Base-by-base conservation (phyloP, 345 rosid species). In the Nasturtium officinale region DNA sequence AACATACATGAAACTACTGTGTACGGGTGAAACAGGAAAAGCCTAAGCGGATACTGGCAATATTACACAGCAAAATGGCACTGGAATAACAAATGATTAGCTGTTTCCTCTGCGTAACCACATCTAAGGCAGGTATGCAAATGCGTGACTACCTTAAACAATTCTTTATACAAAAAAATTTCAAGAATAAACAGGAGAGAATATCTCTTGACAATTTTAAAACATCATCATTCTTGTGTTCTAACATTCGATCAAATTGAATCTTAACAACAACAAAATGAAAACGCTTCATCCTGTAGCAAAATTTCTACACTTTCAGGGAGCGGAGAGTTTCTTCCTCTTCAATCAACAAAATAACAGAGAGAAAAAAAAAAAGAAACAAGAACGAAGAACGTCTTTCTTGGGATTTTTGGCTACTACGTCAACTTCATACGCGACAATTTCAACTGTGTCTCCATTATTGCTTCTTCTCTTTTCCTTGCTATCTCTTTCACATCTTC, bases 401-500 rank as follows among this genome's bases (percentile, higher is more conserved):
- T 16, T 73, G 17, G 33, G 43, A 5, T 6, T 17, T 54, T 20
- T 30, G 28, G 25, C 82, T 76, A 61, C 51, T 61, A 40, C 8
- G 28, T 63, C 29, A 73, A 78, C 65, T 68, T 83, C 72, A 79
- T 82, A 45, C 65, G 61, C 10, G 77, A 80, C 57, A 73, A 70
- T 78, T 73, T 87, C 37, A 52, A 82, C 73, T 68, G 85, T 5
- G 79, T 77, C 82, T 84, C 85, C 54, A 80, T 69, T 59, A 92
- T 85, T 2, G 96, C 92, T 67, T 85, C 91, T 38, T 88, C 84
- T 76, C 89, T 85, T 82, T 63, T 82, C 87, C 57, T 87, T 52
- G 47, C 37, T 71, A 90, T 82, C 75, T 85, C 86, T 68, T 85
- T 78, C 73, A 87, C 55, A 37, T 84, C 83, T 58, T 87, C 87